Evolutionary conservation across 108 stramenopile genomes (phyloP), one percentile per base, ranked within the genome.

Genomic region (Chaetoceros muelleri): DNA sequence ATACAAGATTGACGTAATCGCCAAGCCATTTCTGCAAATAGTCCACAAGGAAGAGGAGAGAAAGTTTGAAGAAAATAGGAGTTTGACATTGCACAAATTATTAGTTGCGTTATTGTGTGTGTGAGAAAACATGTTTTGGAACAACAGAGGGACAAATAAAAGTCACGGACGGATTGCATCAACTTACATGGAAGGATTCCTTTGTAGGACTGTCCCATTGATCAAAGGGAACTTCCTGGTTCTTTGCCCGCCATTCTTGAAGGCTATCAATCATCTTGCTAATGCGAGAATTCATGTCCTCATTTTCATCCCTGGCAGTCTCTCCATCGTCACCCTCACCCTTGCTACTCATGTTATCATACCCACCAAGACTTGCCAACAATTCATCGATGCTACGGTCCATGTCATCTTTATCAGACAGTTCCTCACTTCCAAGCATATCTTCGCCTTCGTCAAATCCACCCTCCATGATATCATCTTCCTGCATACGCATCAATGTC

Each of bases 161-260:
- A n/a, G n/a, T n/a, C n/a, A n/a, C n/a, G n/a, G n/a, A n/a, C n/a
- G n/a, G n/a, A n/a, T n/a, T n/a, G n/a, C n/a, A n/a, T n/a, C 26
- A 30, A 76, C 85, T 76, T 65, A 86, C 85, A 62, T 69, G 70
- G 60, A 82, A 83, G 20, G 66, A 64, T 24, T 76, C 28, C 72
- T 81, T 75, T 30, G 72, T 70, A 28, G 71, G 66, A 3, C 24
- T 53, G 46, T 74, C 60, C 89, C 88, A 90, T 7, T 61, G 52
- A 10, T 82, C 76, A 55, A 81, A 90, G 0, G 80, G 68, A 47
- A 49, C 62, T 29, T 76, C 57, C 0, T 53, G 56, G 62, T 85
- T 74, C 57, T 71, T 64, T 21, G 51, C 57, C 30, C 85, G 73
- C 88, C 88, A 90, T 0, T 64, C 76, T 70, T 86, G 84, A 29